Percentiles rank a stretch among this genome's conserved stretches.
These are phyloP conservation scores for Cladosporium sp. DNA, from an alignment of 2,329 filamentous ascomycete species.

Conservation along the genomic window DNA sequence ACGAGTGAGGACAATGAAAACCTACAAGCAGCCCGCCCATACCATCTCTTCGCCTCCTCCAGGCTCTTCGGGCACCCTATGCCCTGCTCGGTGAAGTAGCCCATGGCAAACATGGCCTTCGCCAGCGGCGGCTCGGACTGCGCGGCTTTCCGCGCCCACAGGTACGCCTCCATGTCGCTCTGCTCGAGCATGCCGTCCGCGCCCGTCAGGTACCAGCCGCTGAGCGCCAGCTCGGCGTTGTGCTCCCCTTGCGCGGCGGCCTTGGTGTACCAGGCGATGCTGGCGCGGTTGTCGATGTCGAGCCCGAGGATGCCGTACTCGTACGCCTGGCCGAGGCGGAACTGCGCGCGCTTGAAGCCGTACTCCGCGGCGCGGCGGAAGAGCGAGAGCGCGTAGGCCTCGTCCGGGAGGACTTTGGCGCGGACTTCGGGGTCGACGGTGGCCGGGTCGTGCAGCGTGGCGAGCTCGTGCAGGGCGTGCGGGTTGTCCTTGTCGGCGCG, in stretches of 20 bases:
- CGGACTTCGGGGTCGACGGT: conserved; percentile 48
- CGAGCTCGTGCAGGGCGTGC: conserved; percentile 87
- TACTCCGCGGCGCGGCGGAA: conserved; percentile 81
- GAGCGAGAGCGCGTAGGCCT: conserved; percentile 70
- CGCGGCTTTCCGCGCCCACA: conserved; percentile 94
- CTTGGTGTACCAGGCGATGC: conserved; percentile 89
- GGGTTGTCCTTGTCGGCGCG: conserved; percentile 84
- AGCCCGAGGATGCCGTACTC: conserved; percentile 85
- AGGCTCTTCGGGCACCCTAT: conserved; percentile 81
- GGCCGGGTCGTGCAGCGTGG: conserved; percentile 56
- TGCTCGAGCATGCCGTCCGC: conserved; percentile 81
- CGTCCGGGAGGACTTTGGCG: conserved; percentile 72
- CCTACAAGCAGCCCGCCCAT: conserved; percentile 93
- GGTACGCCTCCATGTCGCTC: conserved; percentile 90
- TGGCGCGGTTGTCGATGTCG: conserved; percentile 72
- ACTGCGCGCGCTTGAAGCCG: conserved; percentile 93
- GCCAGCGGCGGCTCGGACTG: conserved; percentile 66
- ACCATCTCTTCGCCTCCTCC: conserved; percentile 97
- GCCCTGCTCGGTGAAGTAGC: conserved; percentile 92
- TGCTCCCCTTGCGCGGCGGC: conserved; percentile 92
- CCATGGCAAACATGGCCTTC: conserved; percentile 97
- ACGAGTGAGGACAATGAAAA: conserved; percentile 31
- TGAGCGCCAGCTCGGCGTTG: conserved; percentile 64
- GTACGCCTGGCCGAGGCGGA: conserved; percentile 76
- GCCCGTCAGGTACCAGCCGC: conserved; percentile 74